Base-by-base conservation (phyloP, 106 monocot species). In the Agapanthus africanus region DNA sequence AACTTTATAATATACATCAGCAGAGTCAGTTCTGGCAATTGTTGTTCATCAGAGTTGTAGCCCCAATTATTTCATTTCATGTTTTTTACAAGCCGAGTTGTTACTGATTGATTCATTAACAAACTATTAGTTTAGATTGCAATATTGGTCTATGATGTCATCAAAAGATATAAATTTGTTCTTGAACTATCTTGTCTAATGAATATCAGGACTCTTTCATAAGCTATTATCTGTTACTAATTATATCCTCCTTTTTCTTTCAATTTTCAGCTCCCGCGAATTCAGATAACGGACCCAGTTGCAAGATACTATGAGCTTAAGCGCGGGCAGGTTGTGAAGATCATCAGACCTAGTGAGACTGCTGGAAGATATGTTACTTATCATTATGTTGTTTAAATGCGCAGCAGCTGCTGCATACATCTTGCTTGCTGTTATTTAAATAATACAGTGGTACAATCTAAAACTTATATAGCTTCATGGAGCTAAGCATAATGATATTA, bases 291-390 rank as follows among this genome's bases (percentile, higher is more conserved):
- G 4, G 88, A 88, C 46, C 85, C 88, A n/a, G 71, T 88, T 66
- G 85, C 88, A 62, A 81, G 88, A 63, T 88, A 88, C 68, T 88
- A 85, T 30, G 88, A 81, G 26, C 81, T 88, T 21, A 88, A 79
- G 68, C 81, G 88, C 3, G 84, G 84, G 9, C 82, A 85, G 57
- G 88, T 88, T 42, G 88, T 88, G 39, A 88, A 88, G 81, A 88
- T 88, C 68, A 88, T 88, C 59, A 70, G 88, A 8, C 85, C 88
- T 50, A 88, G 88, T 47, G 88, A 88, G 64, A 88, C 88, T 64
- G 88, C 88, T 2, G 88, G 85, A 56, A 81, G 88, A 85, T 88
- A 88, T 42, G 84, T 88, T 52, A 88, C 88, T 11, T 88, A 88
- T 34, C 68, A 84, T 34, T 88, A 82, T 69, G 81, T 84, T 47